Conservation (phyloP, 2,329 filamentous ascomycete genomes). For the Xenoacremonium recifei region DNA sequence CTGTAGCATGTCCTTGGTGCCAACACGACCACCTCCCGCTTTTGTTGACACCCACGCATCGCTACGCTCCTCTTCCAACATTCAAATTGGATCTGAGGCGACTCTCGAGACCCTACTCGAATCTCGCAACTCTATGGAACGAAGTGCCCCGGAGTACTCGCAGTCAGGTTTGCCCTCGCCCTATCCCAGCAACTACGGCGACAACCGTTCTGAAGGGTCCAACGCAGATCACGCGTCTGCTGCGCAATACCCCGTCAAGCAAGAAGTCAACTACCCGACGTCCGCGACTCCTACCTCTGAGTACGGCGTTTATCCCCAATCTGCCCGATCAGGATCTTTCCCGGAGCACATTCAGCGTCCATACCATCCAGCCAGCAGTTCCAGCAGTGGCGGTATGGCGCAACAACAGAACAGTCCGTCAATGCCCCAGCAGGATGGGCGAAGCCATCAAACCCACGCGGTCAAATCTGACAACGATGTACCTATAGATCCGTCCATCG, state of each 20-base stretch:
- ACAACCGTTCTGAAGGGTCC: constrained; percentile 80
- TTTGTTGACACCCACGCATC: constrained; percentile 27
- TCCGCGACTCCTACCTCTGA: constrained; percentile 85
- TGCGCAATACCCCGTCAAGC: constrained; percentile 82
- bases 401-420: constrained; percentile 98
- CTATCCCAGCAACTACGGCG: constrained; percentile 63
- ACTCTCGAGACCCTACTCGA: constrained; percentile 24
- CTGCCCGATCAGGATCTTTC: constrained; percentile 79
- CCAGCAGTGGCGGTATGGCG: constrained; percentile 86
- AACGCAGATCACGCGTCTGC: constrained; percentile 89
- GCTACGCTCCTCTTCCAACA: constrained; percentile 18
- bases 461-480: constrained; percentile 94
- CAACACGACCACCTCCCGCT: constrained; percentile 32
- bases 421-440: constrained; percentile 78
- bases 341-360: constrained; percentile 84
- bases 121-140: constrained; percentile 50
- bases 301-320: constrained; percentile 75
- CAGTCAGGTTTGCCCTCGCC: constrained; percentile 84
- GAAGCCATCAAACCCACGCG: constrained; percentile 73
- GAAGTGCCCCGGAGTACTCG: constrained; percentile 71
- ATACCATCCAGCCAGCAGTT: constrained; percentile 76
- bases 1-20: constrained; percentile 34
- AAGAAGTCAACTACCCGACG: constrained; percentile 76
- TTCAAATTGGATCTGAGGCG: constrained; percentile 24
- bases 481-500: constrained; percentile 99